phyloP scores from a whole-genome alignment of 192 early-diverging fungal genomes.

The Coemansia sp. region DNA sequence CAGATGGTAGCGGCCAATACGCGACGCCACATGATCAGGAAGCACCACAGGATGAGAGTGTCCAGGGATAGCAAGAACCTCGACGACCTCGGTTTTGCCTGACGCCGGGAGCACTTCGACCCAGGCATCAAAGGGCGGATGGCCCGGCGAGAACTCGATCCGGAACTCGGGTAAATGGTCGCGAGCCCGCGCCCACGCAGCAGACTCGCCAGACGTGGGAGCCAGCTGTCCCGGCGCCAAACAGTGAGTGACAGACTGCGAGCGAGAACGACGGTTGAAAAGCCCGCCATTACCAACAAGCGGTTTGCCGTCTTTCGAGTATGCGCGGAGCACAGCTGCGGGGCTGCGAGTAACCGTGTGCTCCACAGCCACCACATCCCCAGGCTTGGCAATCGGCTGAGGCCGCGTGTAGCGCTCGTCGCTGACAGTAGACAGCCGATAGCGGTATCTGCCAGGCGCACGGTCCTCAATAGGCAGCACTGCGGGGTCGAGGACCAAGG shows the following conservation, averaged over 20 bases:
- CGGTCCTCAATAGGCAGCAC: conserved; percentile 10
- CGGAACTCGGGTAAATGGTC: conserved; percentile 47
- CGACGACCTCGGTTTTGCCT: conserved; percentile 44
- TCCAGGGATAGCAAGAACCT: conserved; percentile 24
- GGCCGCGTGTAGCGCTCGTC: conserved; percentile 46
- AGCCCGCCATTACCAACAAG: conserved; percentile 2
- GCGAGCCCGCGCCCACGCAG: conserved; percentile 45
- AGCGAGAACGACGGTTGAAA: conserved; percentile 7
- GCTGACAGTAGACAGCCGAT: conserved; percentile 37
- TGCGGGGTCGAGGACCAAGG: conserved; percentile 26
- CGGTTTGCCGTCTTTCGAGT: conserved; percentile 37
- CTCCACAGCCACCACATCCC: conserved; percentile 26
- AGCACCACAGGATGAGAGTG: conserved; percentile 32
- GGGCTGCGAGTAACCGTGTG: conserved; percentile 35
- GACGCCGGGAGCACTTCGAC: conserved; percentile 48
- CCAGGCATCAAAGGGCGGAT: conserved; percentile 49
- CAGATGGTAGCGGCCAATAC: conserved; percentile 51
- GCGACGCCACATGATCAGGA: conserved; percentile 39
- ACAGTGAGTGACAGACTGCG: conserved; percentile 31
- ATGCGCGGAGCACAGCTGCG: conserved; percentile 40
- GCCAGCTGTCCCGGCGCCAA: conserved; percentile 44
- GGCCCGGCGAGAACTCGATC: conserved; percentile 24
- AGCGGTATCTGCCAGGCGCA: conserved; percentile 49
- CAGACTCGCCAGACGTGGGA: conserved; percentile 24
- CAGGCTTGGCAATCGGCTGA: conserved; percentile 20